These are phyloP conservation scores for Microcyclospora tardicrescens DNA, from an alignment of 2,329 filamentous ascomycete genomes.

Conservation along the genomic window DNA sequence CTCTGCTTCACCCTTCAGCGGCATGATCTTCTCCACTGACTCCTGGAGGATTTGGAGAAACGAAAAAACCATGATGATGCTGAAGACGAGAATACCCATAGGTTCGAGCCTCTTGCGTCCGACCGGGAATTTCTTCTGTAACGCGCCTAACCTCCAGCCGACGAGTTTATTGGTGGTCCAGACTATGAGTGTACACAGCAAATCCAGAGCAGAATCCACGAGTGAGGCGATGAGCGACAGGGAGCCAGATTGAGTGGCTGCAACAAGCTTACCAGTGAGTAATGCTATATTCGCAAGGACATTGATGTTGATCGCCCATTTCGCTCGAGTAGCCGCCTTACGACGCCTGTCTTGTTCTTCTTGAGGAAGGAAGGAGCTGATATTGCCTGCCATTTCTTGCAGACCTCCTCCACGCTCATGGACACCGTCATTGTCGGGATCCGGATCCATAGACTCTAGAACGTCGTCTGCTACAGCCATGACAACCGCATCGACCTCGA, in stretches of 20 bases:
- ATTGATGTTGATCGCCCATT: conserved; percentile 49
- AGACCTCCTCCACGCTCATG: conserved; percentile 40
- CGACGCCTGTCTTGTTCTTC: conserved; percentile 38
- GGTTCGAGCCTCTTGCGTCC: conserved; percentile 45
- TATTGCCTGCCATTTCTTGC: conserved; percentile 35
- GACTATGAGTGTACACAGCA: conserved; percentile 48
- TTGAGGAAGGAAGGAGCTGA: conserved; percentile 44
- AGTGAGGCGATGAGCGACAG: conserved; percentile 49
- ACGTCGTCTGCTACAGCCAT: conserved; percentile 44
- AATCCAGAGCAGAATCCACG: conserved; percentile 48
- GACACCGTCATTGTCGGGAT: conserved; percentile 44
- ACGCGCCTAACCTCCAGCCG: conserved; percentile 39
- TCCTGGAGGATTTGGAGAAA: conserved; percentile 50
- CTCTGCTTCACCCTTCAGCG: conserved; percentile 35
- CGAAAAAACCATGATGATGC: conserved; percentile 50
- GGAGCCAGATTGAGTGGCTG: conserved; percentile 43
- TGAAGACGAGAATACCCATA: conserved; percentile 50
- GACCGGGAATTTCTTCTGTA: conserved; percentile 45
- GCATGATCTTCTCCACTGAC: conserved; percentile 45
- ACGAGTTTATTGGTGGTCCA: conserved; percentile 49
- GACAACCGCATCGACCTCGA: conserved; percentile 46
- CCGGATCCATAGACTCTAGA: conserved; percentile 47
- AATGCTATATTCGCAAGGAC: conserved; percentile 47
- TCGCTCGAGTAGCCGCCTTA: conserved; percentile 36
- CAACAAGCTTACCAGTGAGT: conserved; percentile 42